Evolutionary conservation across 352 stramenopile species (phyloP).

Genomic region (Globisporangium ultimum): DNA sequence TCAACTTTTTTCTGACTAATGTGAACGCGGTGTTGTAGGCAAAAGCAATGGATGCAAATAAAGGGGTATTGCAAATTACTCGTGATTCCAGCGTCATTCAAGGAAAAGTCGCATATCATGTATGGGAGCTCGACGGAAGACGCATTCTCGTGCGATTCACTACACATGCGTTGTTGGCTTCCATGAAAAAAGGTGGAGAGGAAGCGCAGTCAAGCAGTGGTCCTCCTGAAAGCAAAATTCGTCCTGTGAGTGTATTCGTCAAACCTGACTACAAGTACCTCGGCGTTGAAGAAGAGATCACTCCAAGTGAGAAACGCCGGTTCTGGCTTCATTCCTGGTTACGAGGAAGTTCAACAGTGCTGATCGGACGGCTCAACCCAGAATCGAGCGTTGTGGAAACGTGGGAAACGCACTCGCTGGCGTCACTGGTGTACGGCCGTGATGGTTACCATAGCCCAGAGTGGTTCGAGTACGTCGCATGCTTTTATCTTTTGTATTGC

Average conservation of each 20-base stretch:
- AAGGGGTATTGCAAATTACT: background rate
- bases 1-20: background rate
- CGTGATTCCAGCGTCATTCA: background rate
- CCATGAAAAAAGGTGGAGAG: background rate
- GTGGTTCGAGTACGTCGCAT: conserved; percentile 51
- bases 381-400: conserved; percentile 24
- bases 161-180: conserved; percentile 23
- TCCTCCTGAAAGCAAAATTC: background rate
- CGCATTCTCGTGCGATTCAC: conserved; percentile 62
- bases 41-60: conserved; percentile 3
- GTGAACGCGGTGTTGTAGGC: background rate
- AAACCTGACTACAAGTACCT: conserved; percentile 65
- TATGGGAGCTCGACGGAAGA: conserved; percentile 58
- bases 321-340: conserved; percentile 84
- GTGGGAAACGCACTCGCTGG: conserved; percentile 46
- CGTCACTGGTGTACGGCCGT: conserved; percentile 40
- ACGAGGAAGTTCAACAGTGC: conserved; percentile 49
- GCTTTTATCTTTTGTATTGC: background rate
- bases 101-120: conserved; percentile 42
- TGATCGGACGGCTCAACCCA: conserved; percentile 45
- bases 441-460: conserved; percentile 29
- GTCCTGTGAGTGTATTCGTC: conserved; percentile 57
- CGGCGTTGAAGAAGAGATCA: conserved; percentile 54
- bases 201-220: background rate
- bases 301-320: conserved; percentile 46